Evolutionary conservation across 2,329 filamentous ascomycete genomes (phyloP).

Genomic region (Verticillium alfalfae): DNA sequence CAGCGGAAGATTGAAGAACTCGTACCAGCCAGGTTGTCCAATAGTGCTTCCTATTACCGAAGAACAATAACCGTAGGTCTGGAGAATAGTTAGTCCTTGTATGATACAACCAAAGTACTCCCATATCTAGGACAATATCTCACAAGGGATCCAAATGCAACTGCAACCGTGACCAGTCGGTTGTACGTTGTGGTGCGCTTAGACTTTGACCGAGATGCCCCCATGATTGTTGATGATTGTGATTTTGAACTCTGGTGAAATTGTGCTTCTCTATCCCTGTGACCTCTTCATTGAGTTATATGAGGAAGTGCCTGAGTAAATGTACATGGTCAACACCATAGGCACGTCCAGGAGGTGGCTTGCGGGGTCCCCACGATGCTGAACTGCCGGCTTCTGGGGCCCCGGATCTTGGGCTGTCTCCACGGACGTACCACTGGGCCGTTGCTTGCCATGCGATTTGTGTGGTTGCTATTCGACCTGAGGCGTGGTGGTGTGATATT

Average conservation of each 20-base stretch:
- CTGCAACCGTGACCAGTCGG: constrained; percentile 26
- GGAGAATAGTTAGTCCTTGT: not conserved
- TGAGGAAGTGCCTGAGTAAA: not conserved
- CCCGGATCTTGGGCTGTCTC: not conserved
- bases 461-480: not conserved
- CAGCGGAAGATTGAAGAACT: constrained; percentile 38
- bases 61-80: constrained; percentile 46
- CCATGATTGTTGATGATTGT: not conserved
- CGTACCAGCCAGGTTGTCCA: constrained; percentile 46
- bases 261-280: not conserved
- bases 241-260: not conserved
- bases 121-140: constrained; percentile 1
- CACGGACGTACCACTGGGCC: not conserved
- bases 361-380: not conserved
- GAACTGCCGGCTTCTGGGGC: not conserved
- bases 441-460: not conserved
- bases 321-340: not conserved
- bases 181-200: constrained; percentile 17
- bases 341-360: not conserved
- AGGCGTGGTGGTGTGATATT: not conserved
- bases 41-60: constrained; percentile 46
- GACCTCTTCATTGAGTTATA: not conserved
- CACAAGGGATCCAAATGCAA: constrained; percentile 26
- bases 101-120: not conserved
- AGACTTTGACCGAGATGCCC: not conserved